Conservation (phyloP, 2,329 filamentous ascomycete species). For the Sporothrix schenckii region DNA sequence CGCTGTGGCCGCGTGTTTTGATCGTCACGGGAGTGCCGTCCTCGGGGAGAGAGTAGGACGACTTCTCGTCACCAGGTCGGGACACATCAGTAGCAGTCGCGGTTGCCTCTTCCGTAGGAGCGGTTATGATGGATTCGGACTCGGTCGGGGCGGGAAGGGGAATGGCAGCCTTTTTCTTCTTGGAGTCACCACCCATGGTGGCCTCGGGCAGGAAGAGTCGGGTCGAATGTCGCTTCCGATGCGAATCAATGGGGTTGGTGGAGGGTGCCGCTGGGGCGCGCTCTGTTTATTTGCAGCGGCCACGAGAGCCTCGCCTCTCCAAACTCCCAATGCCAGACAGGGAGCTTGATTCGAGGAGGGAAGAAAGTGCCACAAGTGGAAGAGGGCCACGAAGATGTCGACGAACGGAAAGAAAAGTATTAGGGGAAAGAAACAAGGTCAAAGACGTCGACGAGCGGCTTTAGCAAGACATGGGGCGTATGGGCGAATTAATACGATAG, state of each 20-base stretch:
- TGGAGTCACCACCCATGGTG: conserved; percentile 51
- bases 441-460: neutral
- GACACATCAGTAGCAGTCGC: conserved; percentile 64
- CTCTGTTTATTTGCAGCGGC: neutral
- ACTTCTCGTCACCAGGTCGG: conserved; percentile 67
- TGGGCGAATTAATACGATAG: conserved; percentile 22
- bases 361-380: conserved; percentile 22
- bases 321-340: conserved; percentile 30
- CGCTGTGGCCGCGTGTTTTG: conserved; percentile 67
- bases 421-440: conserved; percentile 3
- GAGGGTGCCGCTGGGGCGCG: neutral
- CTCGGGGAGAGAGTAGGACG: conserved; percentile 78
- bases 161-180: conserved; percentile 47
- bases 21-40: conserved; percentile 93
- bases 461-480: conserved; percentile 31
- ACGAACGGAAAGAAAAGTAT: neutral
- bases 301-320: conserved; percentile 3
- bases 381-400: neutral
- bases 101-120: conserved; percentile 57
- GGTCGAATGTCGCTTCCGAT: conserved; percentile 15
- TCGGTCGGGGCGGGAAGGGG: conserved; percentile 80
- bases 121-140: conserved; percentile 58
- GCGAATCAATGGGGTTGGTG: conserved; percentile 21
- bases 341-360: conserved; percentile 23
- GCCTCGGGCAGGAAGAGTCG: conserved; percentile 17